These are phyloP conservation scores for Aspergillus aculeatus DNA, from an alignment of 2,329 filamentous ascomycete genomes.

Conservation along the genomic window DNA sequence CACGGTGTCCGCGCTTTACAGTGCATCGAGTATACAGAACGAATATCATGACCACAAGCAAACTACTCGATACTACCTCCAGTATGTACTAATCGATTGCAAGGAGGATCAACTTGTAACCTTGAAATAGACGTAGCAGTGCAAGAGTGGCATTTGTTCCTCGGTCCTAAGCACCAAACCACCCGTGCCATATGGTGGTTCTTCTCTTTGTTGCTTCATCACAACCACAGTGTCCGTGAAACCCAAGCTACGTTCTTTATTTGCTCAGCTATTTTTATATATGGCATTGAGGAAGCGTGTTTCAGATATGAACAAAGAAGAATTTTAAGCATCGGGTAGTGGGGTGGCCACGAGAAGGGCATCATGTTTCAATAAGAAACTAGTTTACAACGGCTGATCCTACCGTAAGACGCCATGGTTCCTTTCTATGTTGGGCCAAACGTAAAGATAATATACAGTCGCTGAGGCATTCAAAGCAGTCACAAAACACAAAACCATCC, in stretches of 20 bases:
- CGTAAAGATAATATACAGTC: slow-evolving; percentile 18
- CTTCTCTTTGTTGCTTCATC: neutral
- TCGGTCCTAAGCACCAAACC: neutral
- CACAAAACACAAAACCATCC: slow-evolving; percentile 6
- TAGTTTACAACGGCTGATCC: neutral
- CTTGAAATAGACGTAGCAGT: neutral
- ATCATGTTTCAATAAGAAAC: neutral
- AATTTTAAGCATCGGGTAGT: neutral
- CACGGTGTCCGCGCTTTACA: neutral
- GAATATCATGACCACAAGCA: neutral
- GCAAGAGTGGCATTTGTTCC: neutral
- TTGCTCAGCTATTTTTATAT: neutral
- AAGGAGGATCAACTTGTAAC: neutral
- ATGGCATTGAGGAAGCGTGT: neutral
- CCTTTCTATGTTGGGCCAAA: neutral
- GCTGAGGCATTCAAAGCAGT: slow-evolving; percentile 13
- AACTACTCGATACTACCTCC: neutral
- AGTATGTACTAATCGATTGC: neutral
- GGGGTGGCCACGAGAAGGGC: neutral
- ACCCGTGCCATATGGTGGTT: neutral
- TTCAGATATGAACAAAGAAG: neutral
- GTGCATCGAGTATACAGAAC: neutral
- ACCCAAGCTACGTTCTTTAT: neutral
- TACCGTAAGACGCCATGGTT: neutral
- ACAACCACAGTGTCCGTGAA: neutral